Conservation (phyloP, 139 green algal genomes). For the Closterium sp. region DNA sequence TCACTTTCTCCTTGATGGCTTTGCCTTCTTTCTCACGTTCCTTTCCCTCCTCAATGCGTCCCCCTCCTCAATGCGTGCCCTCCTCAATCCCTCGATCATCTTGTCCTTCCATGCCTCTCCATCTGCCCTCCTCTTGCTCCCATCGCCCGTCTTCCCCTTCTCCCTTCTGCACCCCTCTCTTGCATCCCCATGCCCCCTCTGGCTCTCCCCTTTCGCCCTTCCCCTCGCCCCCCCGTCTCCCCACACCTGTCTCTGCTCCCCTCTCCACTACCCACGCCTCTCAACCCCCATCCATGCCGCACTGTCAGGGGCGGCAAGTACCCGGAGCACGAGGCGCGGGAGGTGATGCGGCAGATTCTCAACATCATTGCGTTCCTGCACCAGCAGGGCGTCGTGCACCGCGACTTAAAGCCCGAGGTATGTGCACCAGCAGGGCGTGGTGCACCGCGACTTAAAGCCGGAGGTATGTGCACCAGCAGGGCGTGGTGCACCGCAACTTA, state of each 20-base stretch:
- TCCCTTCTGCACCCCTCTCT: neutral
- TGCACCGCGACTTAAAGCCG: too few species aligned
- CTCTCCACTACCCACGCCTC: neutral
- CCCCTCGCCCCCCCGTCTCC: neutral
- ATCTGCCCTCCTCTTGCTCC: neutral
- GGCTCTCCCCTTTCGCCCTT: neutral
- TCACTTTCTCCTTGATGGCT: neutral
- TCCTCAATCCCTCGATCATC: neutral
- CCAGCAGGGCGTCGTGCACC: constrained; percentile 87
- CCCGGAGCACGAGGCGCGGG: constrained; percentile 78
- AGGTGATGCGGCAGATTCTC: constrained; percentile 82
- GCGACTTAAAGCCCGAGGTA: constrained; percentile 76
- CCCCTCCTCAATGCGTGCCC: neutral
- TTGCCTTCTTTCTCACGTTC: neutral
- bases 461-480: too few species aligned
- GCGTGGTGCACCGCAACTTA: too few species aligned
- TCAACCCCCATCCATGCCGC: too few species aligned
- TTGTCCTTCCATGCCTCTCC: neutral
- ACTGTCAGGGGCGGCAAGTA: constrained; percentile 67
- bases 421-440: too few species aligned
- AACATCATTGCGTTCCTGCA: constrained; percentile 86
- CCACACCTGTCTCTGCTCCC: neutral
- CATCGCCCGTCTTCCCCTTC: neutral
- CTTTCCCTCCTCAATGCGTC: neutral
- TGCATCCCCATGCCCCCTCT: neutral